These are phyloP conservation scores for Solanum arcanum DNA, from an alignment of 257 asterid species.

Conservation along the genomic window DNA sequence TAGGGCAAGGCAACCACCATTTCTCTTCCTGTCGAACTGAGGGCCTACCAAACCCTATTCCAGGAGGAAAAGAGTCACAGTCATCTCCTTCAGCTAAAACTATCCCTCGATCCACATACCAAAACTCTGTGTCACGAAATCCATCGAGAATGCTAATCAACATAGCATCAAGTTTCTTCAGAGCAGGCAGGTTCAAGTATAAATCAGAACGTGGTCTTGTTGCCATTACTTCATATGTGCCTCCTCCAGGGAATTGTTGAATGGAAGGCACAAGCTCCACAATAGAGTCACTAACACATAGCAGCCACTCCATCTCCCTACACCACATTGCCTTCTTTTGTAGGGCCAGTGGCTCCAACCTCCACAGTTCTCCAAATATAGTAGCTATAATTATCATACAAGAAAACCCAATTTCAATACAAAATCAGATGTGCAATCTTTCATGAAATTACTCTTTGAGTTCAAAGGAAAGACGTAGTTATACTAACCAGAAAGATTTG, in stretches of 20 bases:
- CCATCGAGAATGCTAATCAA: conserved; percentile 81
- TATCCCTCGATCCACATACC: conserved; percentile 86
- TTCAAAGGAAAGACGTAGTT: neutral
- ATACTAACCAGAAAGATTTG: conserved; percentile 79
- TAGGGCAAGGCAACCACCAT: conserved; percentile 99
- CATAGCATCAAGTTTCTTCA: conserved; percentile 95
- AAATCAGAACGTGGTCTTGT: conserved; percentile 74
- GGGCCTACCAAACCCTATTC: conserved; percentile 54
- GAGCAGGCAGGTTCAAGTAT: conserved; percentile 86
- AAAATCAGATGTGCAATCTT: neutral
- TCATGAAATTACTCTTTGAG: neutral
- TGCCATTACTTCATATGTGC: conserved; percentile 82
- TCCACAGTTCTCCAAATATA: conserved; percentile 93
- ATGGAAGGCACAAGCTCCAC: conserved; percentile 88
- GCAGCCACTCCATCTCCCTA: conserved; percentile 91
- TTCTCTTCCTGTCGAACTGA: conserved; percentile 94
- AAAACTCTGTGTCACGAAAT: conserved; percentile 67
- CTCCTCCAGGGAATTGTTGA: conserved; percentile 76
- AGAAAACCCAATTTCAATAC: neutral
- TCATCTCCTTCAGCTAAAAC: conserved; percentile 37
- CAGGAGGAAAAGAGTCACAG: conserved; percentile 26
- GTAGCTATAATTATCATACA: conserved; percentile 36
- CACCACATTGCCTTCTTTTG: conserved; percentile 92
- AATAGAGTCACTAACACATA: conserved; percentile 82
- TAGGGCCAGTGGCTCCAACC: conserved; percentile 83